phyloP scores from a whole-genome alignment of 257 asterid genomes.

The Ligustrum vulgare region DNA sequence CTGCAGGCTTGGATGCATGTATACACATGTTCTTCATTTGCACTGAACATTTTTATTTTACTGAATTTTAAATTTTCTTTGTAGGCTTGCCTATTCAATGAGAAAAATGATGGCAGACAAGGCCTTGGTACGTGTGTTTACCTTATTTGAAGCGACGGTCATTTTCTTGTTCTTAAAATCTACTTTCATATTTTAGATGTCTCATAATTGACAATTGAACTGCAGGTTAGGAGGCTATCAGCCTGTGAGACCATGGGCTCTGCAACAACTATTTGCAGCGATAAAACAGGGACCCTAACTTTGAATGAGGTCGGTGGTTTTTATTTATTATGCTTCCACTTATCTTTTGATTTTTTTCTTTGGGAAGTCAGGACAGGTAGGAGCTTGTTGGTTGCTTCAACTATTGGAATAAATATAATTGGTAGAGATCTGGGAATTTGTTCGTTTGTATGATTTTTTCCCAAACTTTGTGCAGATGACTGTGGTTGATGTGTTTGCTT shows the following conservation, averaged over 20 bases:
- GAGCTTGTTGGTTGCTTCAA: constrained; percentile 12
- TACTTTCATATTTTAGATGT: background rate
- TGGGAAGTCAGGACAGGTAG: background rate
- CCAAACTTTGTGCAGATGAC: constrained; percentile 61
- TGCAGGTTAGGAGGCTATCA: constrained; percentile 44
- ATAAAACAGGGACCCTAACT: constrained; percentile 17
- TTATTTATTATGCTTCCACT: constrained; percentile 22
- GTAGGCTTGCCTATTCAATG: constrained; percentile 99
- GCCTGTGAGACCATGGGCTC: constrained; percentile 29
- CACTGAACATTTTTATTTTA: background rate
- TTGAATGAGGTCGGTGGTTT: constrained; percentile 6
- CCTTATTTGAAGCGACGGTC: background rate
- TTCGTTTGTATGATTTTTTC: constrained; percentile 13
- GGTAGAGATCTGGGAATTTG: constrained; percentile 15
- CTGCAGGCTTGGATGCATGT: background rate
- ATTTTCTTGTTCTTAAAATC: constrained; percentile 12
- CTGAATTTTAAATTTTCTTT: constrained; percentile 26
- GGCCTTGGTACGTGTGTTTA: constrained; percentile 73
- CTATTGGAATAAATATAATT: background rate
- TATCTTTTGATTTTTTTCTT: background rate
- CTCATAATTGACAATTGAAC: constrained; percentile 13
- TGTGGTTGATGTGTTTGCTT: constrained; percentile 70
- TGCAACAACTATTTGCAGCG: constrained; percentile 23
- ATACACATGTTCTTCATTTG: background rate
- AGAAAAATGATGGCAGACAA: constrained; percentile 99